Evolutionary conservation across 306 rosid genomes (phyloP).

Genomic region (Castanea sativa): DNA sequence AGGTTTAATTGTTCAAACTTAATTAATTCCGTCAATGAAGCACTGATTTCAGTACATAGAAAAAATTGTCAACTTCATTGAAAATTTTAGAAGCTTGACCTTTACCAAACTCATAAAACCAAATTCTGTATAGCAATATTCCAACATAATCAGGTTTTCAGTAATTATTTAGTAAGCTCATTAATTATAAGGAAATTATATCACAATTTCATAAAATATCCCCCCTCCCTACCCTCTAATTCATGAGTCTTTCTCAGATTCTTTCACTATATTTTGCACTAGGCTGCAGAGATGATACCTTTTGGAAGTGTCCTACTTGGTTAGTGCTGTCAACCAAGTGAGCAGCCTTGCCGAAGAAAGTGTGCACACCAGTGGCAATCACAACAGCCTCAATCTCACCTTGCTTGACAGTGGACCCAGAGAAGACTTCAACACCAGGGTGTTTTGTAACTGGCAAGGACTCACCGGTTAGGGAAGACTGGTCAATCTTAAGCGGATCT

Average conservation of each 20-base stretch:
- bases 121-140: background rate
- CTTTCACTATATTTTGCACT: background rate
- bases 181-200: background rate
- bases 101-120: background rate
- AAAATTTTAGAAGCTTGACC: background rate
- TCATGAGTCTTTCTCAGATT: background rate
- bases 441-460: slow-evolving; percentile 60
- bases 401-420: slow-evolving; percentile 91
- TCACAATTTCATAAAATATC: background rate
- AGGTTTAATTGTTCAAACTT: background rate
- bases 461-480: slow-evolving; percentile 89
- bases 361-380: slow-evolving; percentile 90
- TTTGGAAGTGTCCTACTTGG: slow-evolving; percentile 80
- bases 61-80: background rate
- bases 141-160: background rate
- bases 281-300: slow-evolving; percentile 40
- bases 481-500: slow-evolving; percentile 80
- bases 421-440: slow-evolving; percentile 74
- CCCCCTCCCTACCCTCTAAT: background rate
- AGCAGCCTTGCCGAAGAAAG: slow-evolving; percentile 98
- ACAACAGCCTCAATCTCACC: slow-evolving; percentile 93
- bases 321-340: slow-evolving; percentile 84
- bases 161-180: background rate
- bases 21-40: background rate
- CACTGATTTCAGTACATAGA: background rate